These are phyloP conservation scores for Colletotrichum navitas DNA, from an alignment of 2,329 filamentous ascomycete species.

Conservation along the genomic window DNA sequence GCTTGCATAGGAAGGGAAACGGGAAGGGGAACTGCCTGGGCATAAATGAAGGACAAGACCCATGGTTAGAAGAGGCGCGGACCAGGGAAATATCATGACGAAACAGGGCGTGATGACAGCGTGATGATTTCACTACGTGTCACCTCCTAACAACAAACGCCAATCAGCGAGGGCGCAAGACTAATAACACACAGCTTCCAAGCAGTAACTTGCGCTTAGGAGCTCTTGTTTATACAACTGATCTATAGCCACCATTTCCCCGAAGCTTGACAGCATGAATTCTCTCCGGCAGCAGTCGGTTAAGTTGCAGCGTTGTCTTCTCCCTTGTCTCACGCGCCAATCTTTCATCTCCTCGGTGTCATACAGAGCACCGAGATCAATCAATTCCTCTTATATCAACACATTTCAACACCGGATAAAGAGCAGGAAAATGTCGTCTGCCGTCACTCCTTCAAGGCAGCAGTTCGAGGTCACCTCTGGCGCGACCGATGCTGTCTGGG, in stretches of 20 bases:
- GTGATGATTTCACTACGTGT: neutral
- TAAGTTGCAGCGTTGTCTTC: neutral
- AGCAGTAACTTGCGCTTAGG: no score
- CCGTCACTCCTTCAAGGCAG: neutral
- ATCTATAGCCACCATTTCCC: neutral
- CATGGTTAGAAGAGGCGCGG: neutral
- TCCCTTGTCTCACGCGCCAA: neutral
- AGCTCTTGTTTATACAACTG: neutral
- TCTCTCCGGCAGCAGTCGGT: neutral
- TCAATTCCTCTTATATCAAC: no score
- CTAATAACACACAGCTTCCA: neutral
- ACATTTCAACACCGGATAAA: no score
- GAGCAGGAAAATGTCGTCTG: conserved; percentile 9
- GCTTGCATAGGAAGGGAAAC: neutral
- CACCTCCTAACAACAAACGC: neutral
- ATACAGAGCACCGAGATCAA: neutral
- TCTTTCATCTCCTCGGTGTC: neutral
- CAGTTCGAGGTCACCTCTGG: conserved; percentile 60
- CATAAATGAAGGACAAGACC: no score
- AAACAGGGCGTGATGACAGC: neutral
- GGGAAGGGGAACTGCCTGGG: no score
- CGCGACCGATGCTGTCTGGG: conserved; percentile 65
- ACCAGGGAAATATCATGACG: neutral
- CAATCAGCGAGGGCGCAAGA: neutral
- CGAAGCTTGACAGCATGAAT: neutral